phyloP scores from a whole-genome alignment of 306 rosid species.

The Ceratonia siliqua region DNA sequence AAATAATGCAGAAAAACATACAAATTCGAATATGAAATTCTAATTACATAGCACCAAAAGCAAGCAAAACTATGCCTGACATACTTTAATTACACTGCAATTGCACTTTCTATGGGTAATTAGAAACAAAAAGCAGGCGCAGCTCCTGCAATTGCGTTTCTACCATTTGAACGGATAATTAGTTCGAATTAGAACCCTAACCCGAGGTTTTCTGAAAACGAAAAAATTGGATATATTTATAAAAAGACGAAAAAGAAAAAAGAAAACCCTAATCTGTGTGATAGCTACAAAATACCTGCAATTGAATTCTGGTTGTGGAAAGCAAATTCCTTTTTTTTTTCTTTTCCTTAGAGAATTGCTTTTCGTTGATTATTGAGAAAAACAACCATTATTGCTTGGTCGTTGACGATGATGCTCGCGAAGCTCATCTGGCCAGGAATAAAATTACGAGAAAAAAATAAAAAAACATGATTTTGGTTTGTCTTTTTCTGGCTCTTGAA shows the following conservation, averaged over 20 bases:
- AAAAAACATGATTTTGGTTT: neutral
- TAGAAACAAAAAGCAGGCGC: neutral
- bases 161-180: neutral
- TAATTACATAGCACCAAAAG: neutral
- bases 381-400: neutral
- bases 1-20: neutral
- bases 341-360: neutral
- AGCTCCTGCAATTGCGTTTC: neutral
- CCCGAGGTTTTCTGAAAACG: constrained; percentile 10
- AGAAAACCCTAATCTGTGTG: neutral
- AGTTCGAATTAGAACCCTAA: constrained; percentile 25
- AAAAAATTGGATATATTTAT: neutral
- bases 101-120: neutral
- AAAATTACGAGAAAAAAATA: neutral
- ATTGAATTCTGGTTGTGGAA: neutral
- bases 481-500: neutral
- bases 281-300: neutral
- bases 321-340: too few species aligned
- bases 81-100: neutral
- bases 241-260: neutral
- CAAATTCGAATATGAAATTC: constrained; percentile 7
- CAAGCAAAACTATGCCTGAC: neutral
- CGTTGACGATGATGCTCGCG: neutral
- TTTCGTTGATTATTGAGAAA: neutral
- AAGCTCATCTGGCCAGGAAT: neutral